A percentile compares a stretch with the other conserved stretches of the same genome.
Conservation (phyloP, 192 early-diverging fungal species). For the Coemansia guatemalensis region DNA sequence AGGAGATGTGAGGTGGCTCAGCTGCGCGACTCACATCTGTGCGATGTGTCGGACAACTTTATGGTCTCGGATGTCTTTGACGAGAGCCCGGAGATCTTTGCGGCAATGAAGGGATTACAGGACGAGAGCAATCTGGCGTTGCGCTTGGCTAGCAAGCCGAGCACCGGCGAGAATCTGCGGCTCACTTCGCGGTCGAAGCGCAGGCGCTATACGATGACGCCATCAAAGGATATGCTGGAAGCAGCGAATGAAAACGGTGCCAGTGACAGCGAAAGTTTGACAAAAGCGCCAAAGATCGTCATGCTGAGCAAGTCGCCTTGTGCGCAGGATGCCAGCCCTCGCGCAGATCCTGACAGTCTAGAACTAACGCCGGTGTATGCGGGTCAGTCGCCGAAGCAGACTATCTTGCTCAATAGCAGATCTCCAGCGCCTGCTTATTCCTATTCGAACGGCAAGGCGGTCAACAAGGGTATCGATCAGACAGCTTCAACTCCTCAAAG, state of each 20-base stretch:
- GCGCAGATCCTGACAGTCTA: slow-evolving; percentile 8
- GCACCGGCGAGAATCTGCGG: neutral
- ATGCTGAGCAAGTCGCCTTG: neutral
- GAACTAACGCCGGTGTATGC: slow-evolving; percentile 11
- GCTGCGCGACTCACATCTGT: slow-evolving; percentile 47
- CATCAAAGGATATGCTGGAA: neutral
- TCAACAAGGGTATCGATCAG: too few species aligned
- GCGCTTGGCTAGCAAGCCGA: neutral
- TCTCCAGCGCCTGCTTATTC: too few species aligned
- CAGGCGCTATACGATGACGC: slow-evolving; percentile 40
- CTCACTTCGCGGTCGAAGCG: slow-evolving; percentile 15
- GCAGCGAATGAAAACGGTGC: neutral
- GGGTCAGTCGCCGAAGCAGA: neutral
- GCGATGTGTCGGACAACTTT: slow-evolving; percentile 46
- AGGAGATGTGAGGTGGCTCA: slow-evolving; percentile 27
- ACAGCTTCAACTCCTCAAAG: too few species aligned
- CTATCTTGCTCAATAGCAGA: too few species aligned
- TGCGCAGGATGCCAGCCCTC: neutral
- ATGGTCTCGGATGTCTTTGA: slow-evolving; percentile 48
- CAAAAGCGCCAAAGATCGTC: neutral
- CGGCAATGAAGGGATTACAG: slow-evolving; percentile 33
- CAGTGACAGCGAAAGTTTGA: neutral
- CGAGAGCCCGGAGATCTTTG: slow-evolving; percentile 44
- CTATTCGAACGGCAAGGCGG: too few species aligned
- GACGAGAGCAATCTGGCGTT: neutral